These are phyloP conservation scores for Geranomyces variabilis DNA, from an alignment of 192 early-diverging fungal species.

Conservation along the genomic window DNA sequence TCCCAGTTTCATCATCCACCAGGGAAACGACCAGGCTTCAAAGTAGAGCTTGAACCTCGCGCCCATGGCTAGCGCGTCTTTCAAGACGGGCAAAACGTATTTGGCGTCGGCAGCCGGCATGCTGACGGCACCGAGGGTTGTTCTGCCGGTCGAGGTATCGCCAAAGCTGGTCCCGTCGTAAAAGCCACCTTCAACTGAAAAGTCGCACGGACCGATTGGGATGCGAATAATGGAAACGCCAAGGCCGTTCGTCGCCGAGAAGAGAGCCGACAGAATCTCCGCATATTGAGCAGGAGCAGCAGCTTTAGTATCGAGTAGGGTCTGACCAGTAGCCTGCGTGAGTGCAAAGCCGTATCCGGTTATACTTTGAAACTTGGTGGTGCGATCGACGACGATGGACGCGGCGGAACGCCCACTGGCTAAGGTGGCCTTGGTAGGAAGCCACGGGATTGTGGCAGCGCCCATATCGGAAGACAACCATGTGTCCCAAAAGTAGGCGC, in stretches of 20 bases:
- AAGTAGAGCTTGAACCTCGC: neutral
- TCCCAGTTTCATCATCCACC: slow-evolving; percentile 1
- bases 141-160: no score
- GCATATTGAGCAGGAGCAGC: neutral
- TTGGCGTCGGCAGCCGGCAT: no score
- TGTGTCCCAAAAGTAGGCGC: no score
- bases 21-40: slow-evolving; percentile 2
- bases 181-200: neutral
- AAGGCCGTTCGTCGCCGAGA: neutral
- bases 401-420: no score
- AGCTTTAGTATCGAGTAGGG: neutral
- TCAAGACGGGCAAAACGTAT: neutral
- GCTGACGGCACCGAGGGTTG: no score
- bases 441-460: no score
- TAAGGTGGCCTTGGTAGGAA: no score
- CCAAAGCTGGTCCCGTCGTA: neutral
- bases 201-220: neutral
- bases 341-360: no score
- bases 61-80: neutral
- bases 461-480: no score
- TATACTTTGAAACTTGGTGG: no score
- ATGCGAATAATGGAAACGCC: neutral
- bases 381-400: no score
- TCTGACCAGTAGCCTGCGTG: no score
- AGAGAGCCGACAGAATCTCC: neutral